Evolutionary conservation across 2,329 filamentous ascomycete genomes (phyloP), one percentile per base, ranked within the genome.

Genomic region (Fusarium miscanthi): DNA sequence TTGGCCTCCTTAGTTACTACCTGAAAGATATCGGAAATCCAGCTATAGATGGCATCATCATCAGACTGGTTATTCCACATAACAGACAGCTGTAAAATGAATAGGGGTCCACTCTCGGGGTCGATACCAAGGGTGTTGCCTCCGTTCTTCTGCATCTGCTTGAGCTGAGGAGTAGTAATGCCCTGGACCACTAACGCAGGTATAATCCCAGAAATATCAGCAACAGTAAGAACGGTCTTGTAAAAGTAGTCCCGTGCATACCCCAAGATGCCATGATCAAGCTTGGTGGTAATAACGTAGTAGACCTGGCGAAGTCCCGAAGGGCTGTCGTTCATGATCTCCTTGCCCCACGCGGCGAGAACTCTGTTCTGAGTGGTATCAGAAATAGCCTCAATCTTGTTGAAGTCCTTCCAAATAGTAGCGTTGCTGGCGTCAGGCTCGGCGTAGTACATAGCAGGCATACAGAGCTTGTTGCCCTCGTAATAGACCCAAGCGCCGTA

Each of bases 141-240:
- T 19, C 78, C 80, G 3, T 78, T 78, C 57, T 81, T 80, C 48
- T 69, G 68, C 66, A 84, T 82, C 25, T 78, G 63, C 8, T 78
- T 74, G 11, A 80, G 79, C 66, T 82, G 76, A 41, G 79, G 78
- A 11, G 78, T 78, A 1, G 84, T 82, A 53, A 87, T 81, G 17
- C 82, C 83, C 66, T 87, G 84, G 52, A 83, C 77, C 54, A 75
- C 74, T 45, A 74, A 78, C 59, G 66, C 74, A 6, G 82, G 80
- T 6, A 77, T 37, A 0, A 77, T 69, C 6, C 76, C 78, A 3
- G 72, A 46, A 14, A 77, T 60, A 19, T 74, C 65, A 7, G 70
- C 66, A 11, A 78, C 66, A 1, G 65, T 41, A 5, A 70, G 62
- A 16, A 80, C 66, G 19, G 76, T 76, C 25, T 75, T 67, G 56